Evolutionary conservation across 2,329 filamentous ascomycete species (phyloP).

Genomic region (Cercospora sp.): DNA sequence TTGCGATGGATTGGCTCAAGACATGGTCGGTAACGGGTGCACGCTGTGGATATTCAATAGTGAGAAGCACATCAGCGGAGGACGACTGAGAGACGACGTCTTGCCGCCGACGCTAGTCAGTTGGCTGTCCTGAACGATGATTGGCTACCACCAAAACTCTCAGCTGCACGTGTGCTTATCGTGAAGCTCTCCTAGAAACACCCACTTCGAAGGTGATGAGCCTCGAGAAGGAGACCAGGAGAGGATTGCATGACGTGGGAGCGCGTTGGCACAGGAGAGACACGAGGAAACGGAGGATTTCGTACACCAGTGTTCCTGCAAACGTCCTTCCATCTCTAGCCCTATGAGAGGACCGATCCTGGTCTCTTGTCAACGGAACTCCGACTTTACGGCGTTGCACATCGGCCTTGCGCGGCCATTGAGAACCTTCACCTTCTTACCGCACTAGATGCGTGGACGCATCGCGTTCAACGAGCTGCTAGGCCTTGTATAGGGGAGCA

Average conservation of each 20-base stretch:
- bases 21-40: neutral
- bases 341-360: neutral
- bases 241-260: neutral
- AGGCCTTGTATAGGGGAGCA: neutral
- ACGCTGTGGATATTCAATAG: neutral
- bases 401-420: neutral
- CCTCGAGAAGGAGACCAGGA: neutral
- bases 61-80: neutral
- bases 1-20: neutral
- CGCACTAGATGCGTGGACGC: neutral
- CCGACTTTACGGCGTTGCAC: neutral
- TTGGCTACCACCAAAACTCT: neutral
- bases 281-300: neutral
- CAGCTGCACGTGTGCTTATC: neutral
- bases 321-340: neutral
- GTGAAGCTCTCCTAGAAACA: neutral
- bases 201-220: neutral
- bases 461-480: neutral
- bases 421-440: neutral
- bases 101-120: conserved; percentile 13
- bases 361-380: neutral
- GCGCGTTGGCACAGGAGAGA: neutral
- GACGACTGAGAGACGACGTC: conserved; percentile 9
- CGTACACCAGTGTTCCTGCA: neutral
- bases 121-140: neutral